Percentiles rank a stretch among this genome's conserved stretches.
These are phyloP conservation scores for Xylariaceae sp. DNA, from an alignment of 2,329 filamentous ascomycete species.

Conservation along the genomic window DNA sequence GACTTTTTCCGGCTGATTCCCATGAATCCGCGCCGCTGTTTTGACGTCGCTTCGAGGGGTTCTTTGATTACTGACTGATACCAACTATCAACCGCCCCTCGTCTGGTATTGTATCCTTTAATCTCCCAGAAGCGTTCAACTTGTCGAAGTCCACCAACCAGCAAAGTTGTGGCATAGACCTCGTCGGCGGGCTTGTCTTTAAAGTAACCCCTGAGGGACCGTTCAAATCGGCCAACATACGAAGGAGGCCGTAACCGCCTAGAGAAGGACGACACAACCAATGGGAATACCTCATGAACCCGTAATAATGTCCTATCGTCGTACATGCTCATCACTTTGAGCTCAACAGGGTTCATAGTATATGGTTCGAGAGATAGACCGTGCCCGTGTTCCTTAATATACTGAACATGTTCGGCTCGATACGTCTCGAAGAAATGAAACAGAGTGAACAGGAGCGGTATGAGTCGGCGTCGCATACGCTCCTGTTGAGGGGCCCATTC, in stretches of 20 bases:
- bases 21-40: slow-evolving; percentile 48
- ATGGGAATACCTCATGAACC: slow-evolving; percentile 61
- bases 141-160: slow-evolving; percentile 57
- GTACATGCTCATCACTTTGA: slow-evolving; percentile 59
- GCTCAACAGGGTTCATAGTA: slow-evolving; percentile 59
- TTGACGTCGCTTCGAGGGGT: slow-evolving; percentile 37
- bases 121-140: slow-evolving; percentile 63
- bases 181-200: slow-evolving; percentile 60
- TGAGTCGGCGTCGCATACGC: slow-evolving; percentile 60
- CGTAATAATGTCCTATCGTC: slow-evolving; percentile 58
- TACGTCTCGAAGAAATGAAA: slow-evolving; percentile 67
- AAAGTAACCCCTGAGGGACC: slow-evolving; percentile 59
- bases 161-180: slow-evolving; percentile 56
- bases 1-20: slow-evolving; percentile 57
- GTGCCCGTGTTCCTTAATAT: slow-evolving; percentile 49
- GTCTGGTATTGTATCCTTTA: slow-evolving; percentile 59
- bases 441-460: slow-evolving; percentile 60
- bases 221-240: slow-evolving; percentile 59
- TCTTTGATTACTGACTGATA: slow-evolving; percentile 48
- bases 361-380: slow-evolving; percentile 50
- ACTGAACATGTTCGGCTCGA: slow-evolving; percentile 53
- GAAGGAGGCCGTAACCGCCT: slow-evolving; percentile 59
- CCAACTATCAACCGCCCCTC: slow-evolving; percentile 57
- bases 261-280: slow-evolving; percentile 61
- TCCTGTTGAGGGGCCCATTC: slow-evolving; percentile 59